phyloP scores from a whole-genome alignment of 2,329 filamentous ascomycete genomes.

The Cercospora brassicicola region DNA sequence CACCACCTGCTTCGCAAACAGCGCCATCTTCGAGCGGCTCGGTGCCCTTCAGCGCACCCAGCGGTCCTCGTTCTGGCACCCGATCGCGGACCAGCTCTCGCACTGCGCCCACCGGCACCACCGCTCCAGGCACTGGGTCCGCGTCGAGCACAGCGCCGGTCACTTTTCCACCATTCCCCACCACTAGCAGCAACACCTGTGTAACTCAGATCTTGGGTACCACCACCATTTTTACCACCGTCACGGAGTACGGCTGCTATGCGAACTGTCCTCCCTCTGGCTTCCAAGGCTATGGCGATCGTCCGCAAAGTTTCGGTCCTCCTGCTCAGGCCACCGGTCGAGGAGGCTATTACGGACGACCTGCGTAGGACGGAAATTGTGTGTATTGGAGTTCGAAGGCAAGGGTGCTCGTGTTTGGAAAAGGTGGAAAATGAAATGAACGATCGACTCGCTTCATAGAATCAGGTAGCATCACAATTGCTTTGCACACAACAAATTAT shows the following conservation, averaged over 20 bases:
- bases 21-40: conserved; percentile 7
- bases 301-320: conserved; percentile 20
- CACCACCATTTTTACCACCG: conserved; percentile 28
- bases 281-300: conserved; percentile 15
- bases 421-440: not conserved
- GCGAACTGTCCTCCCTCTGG: conserved; percentile 22
- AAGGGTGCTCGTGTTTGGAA: not conserved
- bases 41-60: conserved; percentile 17
- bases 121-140: conserved; percentile 2
- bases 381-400: not conserved
- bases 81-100: conserved; percentile 11
- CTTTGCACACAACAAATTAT: not conserved
- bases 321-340: conserved; percentile 9
- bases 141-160: conserved; percentile 15
- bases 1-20: not conserved
- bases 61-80: conserved; percentile 14
- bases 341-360: not conserved
- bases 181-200: conserved; percentile 20
- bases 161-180: conserved; percentile 24
- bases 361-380: not conserved
- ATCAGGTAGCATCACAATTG: not conserved
- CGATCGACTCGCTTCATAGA: not conserved
- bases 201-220: conserved; percentile 28
- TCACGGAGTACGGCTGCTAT: conserved; percentile 28
- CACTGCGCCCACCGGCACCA: conserved; percentile 15